These are phyloP conservation scores for Lepidopterella palustris DNA, from an alignment of 495 filamentous ascomycete species.

Conservation along the genomic window DNA sequence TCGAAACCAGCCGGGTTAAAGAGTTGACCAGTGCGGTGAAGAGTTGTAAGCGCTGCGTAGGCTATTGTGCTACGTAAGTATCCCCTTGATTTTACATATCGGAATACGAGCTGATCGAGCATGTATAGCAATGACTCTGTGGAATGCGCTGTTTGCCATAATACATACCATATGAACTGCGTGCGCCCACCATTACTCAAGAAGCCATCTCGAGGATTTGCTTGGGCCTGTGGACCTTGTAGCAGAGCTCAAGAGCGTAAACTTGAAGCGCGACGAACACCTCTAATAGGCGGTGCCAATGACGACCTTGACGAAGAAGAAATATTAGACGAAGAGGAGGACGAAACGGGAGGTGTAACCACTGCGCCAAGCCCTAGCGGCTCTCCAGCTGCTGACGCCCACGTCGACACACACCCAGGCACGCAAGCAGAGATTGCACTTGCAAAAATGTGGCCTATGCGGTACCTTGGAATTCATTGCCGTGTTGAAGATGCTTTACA, in stretches of 20 bases:
- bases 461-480: constrained; percentile 94
- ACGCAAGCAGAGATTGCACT: constrained; percentile 88
- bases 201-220: constrained; percentile 96
- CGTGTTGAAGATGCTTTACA: constrained; percentile 93
- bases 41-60: constrained; percentile 81
- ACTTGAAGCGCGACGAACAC: constrained; percentile 84
- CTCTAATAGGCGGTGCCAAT: constrained; percentile 46
- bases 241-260: constrained; percentile 89
- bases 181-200: constrained; percentile 88
- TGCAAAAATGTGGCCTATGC: constrained; percentile 90
- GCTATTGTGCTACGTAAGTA: constrained; percentile 85
- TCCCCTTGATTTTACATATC: neutral
- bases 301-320: constrained; percentile 75
- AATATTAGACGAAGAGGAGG: constrained; percentile 53
- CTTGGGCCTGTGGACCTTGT: constrained; percentile 94
- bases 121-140: constrained; percentile 76
- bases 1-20: constrained; percentile 84
- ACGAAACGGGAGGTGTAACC: constrained; percentile 58
- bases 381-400: constrained; percentile 32
- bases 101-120: neutral
- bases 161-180: constrained; percentile 98
- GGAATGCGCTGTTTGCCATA: constrained; percentile 88
- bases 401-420: constrained; percentile 55
- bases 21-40: constrained; percentile 96
- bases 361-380: constrained; percentile 42